Percentiles rank a stretch among this genome's conserved stretches.
These are phyloP conservation scores for Radiomyces spectabilis DNA, from an alignment of 192 early-diverging fungal species.

Conservation along the genomic window DNA sequence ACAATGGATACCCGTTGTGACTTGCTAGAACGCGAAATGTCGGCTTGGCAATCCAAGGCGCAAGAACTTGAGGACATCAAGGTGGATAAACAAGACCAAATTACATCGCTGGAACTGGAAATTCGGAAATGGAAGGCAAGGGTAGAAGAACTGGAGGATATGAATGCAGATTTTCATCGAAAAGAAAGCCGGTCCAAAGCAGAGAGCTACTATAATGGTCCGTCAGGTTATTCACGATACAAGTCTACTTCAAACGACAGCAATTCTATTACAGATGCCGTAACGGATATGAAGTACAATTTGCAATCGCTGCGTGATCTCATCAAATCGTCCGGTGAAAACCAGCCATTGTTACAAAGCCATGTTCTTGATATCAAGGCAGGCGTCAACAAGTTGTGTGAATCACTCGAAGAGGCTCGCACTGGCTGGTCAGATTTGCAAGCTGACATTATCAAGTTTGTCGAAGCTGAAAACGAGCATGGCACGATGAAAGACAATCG, in stretches of 20 bases:
- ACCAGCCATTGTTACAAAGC: not conserved
- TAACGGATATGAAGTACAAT: constrained; percentile 11
- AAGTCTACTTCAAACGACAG: not conserved
- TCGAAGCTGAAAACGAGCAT: constrained; percentile 8
- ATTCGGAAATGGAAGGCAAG: not conserved
- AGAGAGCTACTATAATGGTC: not conserved
- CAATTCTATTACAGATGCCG: no score
- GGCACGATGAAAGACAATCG: not conserved
- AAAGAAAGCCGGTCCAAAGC: not conserved
- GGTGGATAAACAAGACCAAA: not conserved
- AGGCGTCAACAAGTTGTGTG: not conserved
- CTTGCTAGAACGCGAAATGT: constrained; percentile 8
- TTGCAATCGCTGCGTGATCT: constrained; percentile 10
- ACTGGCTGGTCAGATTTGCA: constrained; percentile 19
- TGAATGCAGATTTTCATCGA: constrained; percentile 1
- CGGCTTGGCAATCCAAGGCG: constrained; percentile 8
- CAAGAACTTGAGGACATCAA: constrained; percentile 8
- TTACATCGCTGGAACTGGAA: not conserved
- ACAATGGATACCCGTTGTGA: constrained; percentile 15
- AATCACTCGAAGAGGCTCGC: constrained; percentile 12
- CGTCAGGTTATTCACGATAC: not conserved
- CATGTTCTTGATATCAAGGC: constrained; percentile 14
- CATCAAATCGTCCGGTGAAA: constrained; percentile 1
- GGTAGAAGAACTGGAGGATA: constrained; percentile 4
- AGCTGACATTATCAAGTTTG: constrained; percentile 13